These are phyloP conservation scores for Backusella mclennaniae DNA, from an alignment of 192 early-diverging fungal genomes.

Conservation along the genomic window DNA sequence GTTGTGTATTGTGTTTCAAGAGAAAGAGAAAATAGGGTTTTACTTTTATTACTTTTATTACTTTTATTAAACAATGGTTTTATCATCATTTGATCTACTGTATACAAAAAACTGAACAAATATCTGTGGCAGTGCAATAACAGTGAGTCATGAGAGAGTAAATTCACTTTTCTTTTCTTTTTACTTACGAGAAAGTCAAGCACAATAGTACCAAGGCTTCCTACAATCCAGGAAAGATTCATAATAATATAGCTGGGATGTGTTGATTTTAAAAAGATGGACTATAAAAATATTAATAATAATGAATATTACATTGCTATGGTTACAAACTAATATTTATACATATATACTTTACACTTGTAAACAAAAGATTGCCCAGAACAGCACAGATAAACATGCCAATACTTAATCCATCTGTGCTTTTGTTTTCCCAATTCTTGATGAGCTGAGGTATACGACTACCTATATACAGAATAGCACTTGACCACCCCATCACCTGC, in stretches of 20 bases:
- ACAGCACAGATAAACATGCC: constrained; percentile 82
- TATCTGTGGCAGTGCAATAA: constrained; percentile 36
- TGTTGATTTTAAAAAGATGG: constrained; percentile 74
- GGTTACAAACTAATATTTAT: neutral
- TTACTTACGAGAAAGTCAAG: constrained; percentile 71
- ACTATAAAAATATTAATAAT: constrained; percentile 31
- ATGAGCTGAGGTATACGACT: constrained; percentile 81
- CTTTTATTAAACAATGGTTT: neutral
- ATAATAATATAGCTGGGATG: constrained; percentile 62
- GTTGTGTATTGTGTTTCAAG: neutral
- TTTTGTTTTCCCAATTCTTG: constrained; percentile 70
- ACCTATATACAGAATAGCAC: constrained; percentile 68
- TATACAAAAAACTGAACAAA: constrained; percentile 72
- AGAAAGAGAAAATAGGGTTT: neutral
- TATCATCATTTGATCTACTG: neutral
- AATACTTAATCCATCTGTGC: constrained; percentile 76
- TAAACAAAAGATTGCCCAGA: constrained; percentile 71
- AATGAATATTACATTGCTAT: neutral
- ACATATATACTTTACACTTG: constrained; percentile 35
- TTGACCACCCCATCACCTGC: constrained; percentile 74
- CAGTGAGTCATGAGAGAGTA: neutral
- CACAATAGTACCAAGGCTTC: constrained; percentile 67
- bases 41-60: neutral
- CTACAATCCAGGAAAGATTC: constrained; percentile 78
- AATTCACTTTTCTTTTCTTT: neutral